Conservation (phyloP, 2,329 filamentous ascomycete species). For the Fusarium abutilonis region DNA sequence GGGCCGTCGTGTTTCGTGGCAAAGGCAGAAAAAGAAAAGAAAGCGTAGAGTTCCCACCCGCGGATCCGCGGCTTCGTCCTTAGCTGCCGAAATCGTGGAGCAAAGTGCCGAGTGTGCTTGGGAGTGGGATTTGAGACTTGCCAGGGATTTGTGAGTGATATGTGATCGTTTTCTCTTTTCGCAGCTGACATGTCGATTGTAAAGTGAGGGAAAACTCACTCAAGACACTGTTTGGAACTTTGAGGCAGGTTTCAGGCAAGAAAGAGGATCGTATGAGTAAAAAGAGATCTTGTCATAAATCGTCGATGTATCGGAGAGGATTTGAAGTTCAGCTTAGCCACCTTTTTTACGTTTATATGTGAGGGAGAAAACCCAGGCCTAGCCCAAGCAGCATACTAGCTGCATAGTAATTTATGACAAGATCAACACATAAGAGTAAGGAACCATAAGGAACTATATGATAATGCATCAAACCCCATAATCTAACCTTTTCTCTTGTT, state of each 20-base stretch:
- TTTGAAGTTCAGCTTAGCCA: constrained; percentile 22
- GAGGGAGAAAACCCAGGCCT: constrained; percentile 6
- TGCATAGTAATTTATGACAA: not conserved
- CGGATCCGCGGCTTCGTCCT: constrained; percentile 21
- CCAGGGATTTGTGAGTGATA: constrained; percentile 12
- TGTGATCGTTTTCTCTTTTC: constrained; percentile 26
- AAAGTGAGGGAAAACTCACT: not conserved
- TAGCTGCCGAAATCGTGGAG: constrained; percentile 29
- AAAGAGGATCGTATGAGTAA: constrained; percentile 1
- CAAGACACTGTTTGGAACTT: not conserved
- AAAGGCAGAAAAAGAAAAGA: constrained; percentile 14
- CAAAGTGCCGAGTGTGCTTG: constrained; percentile 24
- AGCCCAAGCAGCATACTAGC: no score
- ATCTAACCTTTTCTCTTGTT: no score
- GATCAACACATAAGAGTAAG: not conserved
- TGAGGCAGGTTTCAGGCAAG: constrained; percentile 6
- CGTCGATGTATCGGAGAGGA: not conserved
- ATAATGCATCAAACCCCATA: no score
- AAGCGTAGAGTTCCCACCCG: constrained; percentile 10
- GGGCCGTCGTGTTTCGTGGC: constrained; percentile 37
- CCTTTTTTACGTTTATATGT: constrained; percentile 4
- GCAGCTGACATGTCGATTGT: constrained; percentile 26
- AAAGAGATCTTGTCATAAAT: constrained; percentile 5
- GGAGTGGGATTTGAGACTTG: constrained; percentile 10
- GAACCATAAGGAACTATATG: no score